Evolutionary conservation across 78 protist species (phyloP).

Genomic region (Emiliania huxleyi): DNA sequence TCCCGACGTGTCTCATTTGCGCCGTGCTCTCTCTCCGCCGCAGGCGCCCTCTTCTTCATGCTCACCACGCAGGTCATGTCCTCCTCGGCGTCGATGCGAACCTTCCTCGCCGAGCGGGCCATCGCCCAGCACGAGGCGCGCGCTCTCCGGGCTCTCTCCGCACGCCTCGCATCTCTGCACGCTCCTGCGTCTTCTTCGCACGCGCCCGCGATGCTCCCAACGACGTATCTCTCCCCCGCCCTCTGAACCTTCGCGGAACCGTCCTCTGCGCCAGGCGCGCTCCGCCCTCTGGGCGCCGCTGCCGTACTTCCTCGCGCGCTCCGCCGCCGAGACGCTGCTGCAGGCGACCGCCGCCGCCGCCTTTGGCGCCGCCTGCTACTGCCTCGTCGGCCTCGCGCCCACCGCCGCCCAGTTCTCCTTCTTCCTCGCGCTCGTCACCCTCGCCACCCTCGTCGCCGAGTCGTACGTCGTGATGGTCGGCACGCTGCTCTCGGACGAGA

Average conservation of each 20-base stretch:
- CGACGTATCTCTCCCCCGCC: too few species aligned
- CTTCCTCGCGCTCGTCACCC: not conserved
- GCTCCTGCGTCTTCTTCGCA: too few species aligned
- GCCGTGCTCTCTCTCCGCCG: too few species aligned
- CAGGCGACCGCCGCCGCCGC: not conserved
- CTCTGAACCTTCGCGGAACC: too few species aligned
- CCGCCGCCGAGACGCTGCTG: not conserved
- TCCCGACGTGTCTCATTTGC: too few species aligned
- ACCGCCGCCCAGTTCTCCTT: not conserved
- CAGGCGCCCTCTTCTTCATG: conserved; percentile 2
- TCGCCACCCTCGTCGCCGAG: not conserved
- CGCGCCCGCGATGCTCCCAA: too few species aligned
- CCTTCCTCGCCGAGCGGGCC: conserved; percentile 15
- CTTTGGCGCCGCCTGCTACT: not conserved
- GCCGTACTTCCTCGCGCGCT: not conserved
- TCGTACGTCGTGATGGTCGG: not conserved
- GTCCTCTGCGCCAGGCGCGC: too few species aligned
- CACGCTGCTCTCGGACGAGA: not conserved
- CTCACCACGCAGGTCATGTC: not conserved
- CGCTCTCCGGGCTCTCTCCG: too few species aligned
- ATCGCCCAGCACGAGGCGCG: not conserved
- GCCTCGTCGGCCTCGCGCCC: not conserved
- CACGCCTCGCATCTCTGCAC: too few species aligned
- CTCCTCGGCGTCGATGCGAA: not conserved
- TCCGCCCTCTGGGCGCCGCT: not conserved